phyloP scores from a whole-genome alignment of 2,329 filamentous ascomycete genomes.

The Microdochium trichocladiopsis region DNA sequence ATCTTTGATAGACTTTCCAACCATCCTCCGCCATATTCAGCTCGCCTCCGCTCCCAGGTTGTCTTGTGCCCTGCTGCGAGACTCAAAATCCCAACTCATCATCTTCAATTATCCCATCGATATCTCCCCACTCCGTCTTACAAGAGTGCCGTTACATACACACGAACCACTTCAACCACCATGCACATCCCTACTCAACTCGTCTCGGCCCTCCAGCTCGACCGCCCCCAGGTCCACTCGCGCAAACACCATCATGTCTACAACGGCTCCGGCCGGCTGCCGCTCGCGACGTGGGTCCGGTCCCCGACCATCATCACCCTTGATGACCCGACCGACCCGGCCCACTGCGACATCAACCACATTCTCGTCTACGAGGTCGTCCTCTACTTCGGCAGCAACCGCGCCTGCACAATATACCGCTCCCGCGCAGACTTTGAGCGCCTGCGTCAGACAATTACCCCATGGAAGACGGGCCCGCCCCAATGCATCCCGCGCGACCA shows the following conservation, averaged over 20 bases:
- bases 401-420: constrained; percentile 22
- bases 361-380: constrained; percentile 13
- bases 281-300: constrained; percentile 13
- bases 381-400: constrained; percentile 20
- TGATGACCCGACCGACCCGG: neutral
- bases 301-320: constrained; percentile 4
- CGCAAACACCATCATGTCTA: constrained; percentile 21
- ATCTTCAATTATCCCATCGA: too few species aligned
- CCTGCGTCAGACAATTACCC: constrained; percentile 7
- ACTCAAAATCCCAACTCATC: neutral
- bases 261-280: constrained; percentile 15
- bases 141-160: neutral
- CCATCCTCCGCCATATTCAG: too few species aligned
- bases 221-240: constrained; percentile 19
- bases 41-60: too few species aligned
- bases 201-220: constrained; percentile 5
- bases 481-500: constrained; percentile 2
- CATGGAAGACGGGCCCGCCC: constrained; percentile 2
- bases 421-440: constrained; percentile 16
- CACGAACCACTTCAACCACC: neutral
- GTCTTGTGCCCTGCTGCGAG: too few species aligned
- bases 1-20: neutral
- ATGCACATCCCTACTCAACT: constrained; percentile 1
- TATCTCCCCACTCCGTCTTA: too few species aligned
- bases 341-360: constrained; percentile 1